Evolutionary conservation across 1,139 yeast genomes (phyloP).

Genomic region (Scheffersomyces titani): DNA sequence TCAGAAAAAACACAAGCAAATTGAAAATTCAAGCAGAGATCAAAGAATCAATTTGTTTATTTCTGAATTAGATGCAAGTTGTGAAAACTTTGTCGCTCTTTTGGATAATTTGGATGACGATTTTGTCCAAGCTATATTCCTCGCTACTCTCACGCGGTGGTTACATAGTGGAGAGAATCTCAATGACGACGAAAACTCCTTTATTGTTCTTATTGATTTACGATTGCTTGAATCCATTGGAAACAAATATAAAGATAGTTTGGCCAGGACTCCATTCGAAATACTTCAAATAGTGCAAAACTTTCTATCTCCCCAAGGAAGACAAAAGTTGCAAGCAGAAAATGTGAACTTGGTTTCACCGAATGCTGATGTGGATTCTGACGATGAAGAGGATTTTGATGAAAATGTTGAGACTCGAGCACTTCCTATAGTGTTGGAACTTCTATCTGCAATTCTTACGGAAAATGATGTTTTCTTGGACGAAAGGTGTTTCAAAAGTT

Average conservation of each 20-base stretch:
- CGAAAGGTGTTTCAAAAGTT: slow-evolving; percentile 16
- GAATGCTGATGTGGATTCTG: slow-evolving; percentile 36
- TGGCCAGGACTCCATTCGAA: slow-evolving; percentile 64
- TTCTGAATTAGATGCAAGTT: slow-evolving; percentile 51
- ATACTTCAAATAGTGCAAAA: slow-evolving; percentile 57
- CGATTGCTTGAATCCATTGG: slow-evolving; percentile 65
- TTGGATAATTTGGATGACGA: slow-evolving; percentile 53
- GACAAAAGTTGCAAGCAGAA: slow-evolving; percentile 3
- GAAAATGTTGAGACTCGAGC: slow-evolving; percentile 20
- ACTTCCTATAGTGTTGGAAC: slow-evolving; percentile 45
- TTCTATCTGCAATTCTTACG: slow-evolving; percentile 55
- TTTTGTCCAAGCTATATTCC: slow-evolving; percentile 50
- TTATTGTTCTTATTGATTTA: slow-evolving; percentile 58
- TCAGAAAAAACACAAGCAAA: slow-evolving; percentile 15
- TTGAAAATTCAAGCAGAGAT: slow-evolving; percentile 17
- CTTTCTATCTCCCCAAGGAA: slow-evolving; percentile 30
- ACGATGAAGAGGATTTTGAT: slow-evolving; percentile 40
- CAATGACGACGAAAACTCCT: slow-evolving; percentile 46
- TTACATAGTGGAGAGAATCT: slow-evolving; percentile 23
- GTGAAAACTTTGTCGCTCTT: slow-evolving; percentile 48
- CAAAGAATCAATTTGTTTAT: slow-evolving; percentile 32
- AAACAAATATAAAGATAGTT: slow-evolving; percentile 57
- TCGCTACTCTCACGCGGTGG: slow-evolving; percentile 62
- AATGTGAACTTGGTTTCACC: slow-evolving; percentile 2
- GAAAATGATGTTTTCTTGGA: slow-evolving; percentile 38